Conservation (phyloP, 208 protist genomes). For the Balamuthia mandrillaris region DNA sequence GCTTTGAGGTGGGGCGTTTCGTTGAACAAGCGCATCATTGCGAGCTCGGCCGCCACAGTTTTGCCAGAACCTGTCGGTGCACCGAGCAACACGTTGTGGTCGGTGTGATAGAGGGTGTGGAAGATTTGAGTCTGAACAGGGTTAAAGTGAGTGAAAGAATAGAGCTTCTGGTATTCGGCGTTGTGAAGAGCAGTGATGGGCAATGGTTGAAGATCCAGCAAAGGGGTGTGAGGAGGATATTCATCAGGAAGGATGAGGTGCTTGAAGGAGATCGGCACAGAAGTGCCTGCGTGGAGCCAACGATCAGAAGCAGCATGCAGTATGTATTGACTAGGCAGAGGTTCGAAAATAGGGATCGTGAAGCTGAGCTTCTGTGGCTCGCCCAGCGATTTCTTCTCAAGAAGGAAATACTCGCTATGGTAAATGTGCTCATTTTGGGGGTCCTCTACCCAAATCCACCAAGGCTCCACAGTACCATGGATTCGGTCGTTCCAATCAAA, state of each 20-base stretch:
- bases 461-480: conserved; percentile 87
- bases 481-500: conserved; percentile 91
- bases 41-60: conserved; percentile 97
- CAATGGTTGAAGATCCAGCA: conserved; percentile 92
- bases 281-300: conserved; percentile 68
- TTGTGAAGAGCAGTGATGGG: conserved; percentile 83
- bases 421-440: conserved; percentile 89
- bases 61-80: conserved; percentile 96
- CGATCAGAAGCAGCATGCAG: conserved; percentile 49
- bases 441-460: conserved; percentile 96
- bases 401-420: conserved; percentile 75
- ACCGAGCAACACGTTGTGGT: conserved; percentile 96
- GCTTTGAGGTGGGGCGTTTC: conserved; percentile 82
- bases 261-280: conserved; percentile 86
- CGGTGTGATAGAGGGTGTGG: conserved; percentile 95
- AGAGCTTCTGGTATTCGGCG: conserved; percentile 80
- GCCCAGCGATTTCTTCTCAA: conserved; percentile 43
- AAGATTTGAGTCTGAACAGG: conserved; percentile 98
- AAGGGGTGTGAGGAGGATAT: conserved; percentile 86
- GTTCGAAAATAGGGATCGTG: conserved; percentile 93
- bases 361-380: conserved; percentile 83
- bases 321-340: conserved; percentile 87
- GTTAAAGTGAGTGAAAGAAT: conserved; percentile 96
- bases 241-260: conserved; percentile 92
- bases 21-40: conserved; percentile 91